Percentiles rank a stretch among this genome's conserved stretches.
Evolutionary conservation across 176 grass and related monocot genomes (phyloP).

Genomic region (Otatea glauca): DNA sequence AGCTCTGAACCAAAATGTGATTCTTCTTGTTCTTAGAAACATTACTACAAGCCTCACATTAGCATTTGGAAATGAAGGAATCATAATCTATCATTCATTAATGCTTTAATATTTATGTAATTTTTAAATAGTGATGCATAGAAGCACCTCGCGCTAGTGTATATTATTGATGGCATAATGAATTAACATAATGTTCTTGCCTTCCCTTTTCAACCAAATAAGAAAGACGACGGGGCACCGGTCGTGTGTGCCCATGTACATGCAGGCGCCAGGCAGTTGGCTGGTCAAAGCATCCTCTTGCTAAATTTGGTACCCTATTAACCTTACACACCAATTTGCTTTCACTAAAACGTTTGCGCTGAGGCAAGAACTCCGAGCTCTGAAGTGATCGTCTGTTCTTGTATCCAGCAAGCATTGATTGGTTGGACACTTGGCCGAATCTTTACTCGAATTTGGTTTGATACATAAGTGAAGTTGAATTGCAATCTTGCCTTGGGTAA

Average conservation of each 20-base stretch:
- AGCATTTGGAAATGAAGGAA: too few species aligned
- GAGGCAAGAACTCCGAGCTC: not conserved
- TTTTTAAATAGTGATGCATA: too few species aligned
- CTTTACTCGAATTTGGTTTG: not conserved
- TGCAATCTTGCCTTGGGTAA: not conserved
- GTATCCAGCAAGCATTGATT: not conserved
- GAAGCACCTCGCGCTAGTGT: too few species aligned
- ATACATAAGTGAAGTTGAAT: conserved; percentile 21
- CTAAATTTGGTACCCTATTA: conserved; percentile 1
- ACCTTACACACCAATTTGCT: conserved; percentile 3
- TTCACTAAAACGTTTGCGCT: not conserved
- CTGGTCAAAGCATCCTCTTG: conserved; percentile 36
- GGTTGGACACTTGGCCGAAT: not conserved
- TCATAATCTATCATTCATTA: too few species aligned
- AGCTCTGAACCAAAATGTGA: not conserved
- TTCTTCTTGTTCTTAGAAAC: not conserved
- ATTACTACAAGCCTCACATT: not conserved
- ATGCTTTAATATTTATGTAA: too few species aligned
- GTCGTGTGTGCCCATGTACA: not conserved
- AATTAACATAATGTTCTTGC: not conserved
- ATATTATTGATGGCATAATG: too few species aligned
- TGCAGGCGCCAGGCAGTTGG: not conserved
- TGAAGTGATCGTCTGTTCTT: not conserved
- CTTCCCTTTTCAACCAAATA: conserved; percentile 1
- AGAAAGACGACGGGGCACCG: conserved; percentile 29